Base-by-base conservation (phyloP, 1,284 basidiomycete species). In the Trametes hirsuta region DNA sequence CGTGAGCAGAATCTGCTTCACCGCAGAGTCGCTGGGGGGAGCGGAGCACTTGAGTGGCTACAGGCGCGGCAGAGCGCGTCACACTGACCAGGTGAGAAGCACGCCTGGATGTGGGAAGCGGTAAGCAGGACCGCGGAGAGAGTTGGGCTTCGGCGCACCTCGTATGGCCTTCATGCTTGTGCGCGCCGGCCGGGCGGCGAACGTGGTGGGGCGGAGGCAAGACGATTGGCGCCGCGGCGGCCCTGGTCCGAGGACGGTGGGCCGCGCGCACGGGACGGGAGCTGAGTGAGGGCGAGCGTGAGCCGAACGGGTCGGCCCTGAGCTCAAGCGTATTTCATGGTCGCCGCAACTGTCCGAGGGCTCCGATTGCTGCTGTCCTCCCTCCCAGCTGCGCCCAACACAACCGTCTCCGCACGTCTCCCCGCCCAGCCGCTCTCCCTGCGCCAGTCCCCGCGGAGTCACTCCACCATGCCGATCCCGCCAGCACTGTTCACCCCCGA, bases 1-100 rank as follows among this genome's bases (percentile, higher is more conserved):
- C 14, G 85, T 79, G 40, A 95, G 80, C 30, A 95, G 81, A 56
- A 95, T 94, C 72, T 95, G 93, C 75, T 95, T 95, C 54, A 95
- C 93, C 3, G 93, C 94, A 5, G 93, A 86, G 72, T 95, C 93
- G 70, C 94, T 94, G 69, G 18, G n/a, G 22, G 35, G 15, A 41
- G 40, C 3, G 39, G 18, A 21, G n/a, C 21, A 34, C 22, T 34
- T 18, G 55, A 45, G 42, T 55, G 34, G 18, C 50, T 22, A 21
- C 39, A 52, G 42, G 53, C 34, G 40, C 36, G 22, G 46, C 21
- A n/a, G 47, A 35, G n/a, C 36, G 30, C 49, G 46, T 30, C 49
- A 47, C 30, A 64, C 83, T 67, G 64, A 91, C 90, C 90, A 93
- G 66, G 86, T 90, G 54, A 93, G 76, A 64, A 93, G 81, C 53